Percentiles rank a stretch among this genome's conserved stretches.
Conservation (phyloP, 495 filamentous ascomycete species). For the Aspergillus asperescens region DNA sequence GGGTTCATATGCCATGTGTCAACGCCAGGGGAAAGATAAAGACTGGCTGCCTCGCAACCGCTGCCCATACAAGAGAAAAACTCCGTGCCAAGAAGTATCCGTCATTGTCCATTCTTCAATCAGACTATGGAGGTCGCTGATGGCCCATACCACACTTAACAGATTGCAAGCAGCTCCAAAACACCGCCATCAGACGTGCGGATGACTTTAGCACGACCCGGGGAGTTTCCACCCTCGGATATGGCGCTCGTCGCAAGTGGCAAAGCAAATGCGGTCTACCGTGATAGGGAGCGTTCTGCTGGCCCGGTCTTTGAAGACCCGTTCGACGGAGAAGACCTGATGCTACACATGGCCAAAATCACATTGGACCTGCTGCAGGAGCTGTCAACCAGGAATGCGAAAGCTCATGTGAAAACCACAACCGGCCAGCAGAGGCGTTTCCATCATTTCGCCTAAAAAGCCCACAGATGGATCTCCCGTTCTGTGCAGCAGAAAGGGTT, state of each 20-base stretch:
- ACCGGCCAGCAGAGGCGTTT: too few species aligned
- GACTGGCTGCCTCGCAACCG: neutral
- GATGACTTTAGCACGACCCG: neutral
- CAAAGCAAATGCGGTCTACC: neutral
- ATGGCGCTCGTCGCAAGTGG: neutral
- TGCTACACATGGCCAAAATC: neutral
- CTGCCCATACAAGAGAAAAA: neutral
- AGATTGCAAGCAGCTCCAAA: neutral
- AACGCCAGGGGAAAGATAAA: neutral
- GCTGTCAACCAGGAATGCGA: too few species aligned
- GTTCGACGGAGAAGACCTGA: neutral
- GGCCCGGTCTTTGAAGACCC: neutral
- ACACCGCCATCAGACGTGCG: neutral
- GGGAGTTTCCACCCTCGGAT: neutral
- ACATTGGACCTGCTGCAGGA: too few species aligned
- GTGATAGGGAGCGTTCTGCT: neutral
- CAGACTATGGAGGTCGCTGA: neutral
- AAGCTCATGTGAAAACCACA: too few species aligned
- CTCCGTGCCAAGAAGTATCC: neutral
- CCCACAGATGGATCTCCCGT: too few species aligned
- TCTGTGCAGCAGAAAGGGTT: too few species aligned
- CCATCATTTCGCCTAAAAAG: too few species aligned
- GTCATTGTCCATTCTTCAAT: neutral
- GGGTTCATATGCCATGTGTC: neutral
- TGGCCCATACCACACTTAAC: neutral